These are phyloP conservation scores for Melastoma malabathricum DNA, from an alignment of 345 rosid genomes.

Conservation along the genomic window DNA sequence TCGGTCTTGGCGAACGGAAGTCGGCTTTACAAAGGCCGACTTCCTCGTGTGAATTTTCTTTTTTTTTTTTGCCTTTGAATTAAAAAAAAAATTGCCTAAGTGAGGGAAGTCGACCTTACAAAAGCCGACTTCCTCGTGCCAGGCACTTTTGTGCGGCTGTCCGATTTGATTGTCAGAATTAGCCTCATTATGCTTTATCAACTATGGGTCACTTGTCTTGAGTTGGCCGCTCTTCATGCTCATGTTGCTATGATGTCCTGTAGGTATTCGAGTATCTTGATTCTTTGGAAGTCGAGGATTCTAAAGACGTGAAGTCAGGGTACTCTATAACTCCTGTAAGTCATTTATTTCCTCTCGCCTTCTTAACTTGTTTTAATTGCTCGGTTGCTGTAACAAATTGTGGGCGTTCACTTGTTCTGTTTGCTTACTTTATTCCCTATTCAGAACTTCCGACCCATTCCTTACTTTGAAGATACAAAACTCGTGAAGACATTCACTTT, in stretches of 20 bases:
- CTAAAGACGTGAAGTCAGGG: constrained; percentile 83
- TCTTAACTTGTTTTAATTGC: not conserved
- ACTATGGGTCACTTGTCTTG: not conserved
- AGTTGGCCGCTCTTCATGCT: not conserved
- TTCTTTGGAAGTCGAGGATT: constrained; percentile 80
- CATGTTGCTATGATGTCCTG: constrained; percentile 1
- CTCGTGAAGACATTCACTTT: constrained; percentile 72
- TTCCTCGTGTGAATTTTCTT: no score
- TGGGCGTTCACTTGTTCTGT: not conserved
- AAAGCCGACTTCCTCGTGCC: no score
- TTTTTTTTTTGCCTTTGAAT: no score
- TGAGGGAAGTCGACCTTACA: no score
- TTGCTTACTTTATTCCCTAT: constrained; percentile 5
- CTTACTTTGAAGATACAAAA: constrained; percentile 67
- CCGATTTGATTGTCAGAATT: no score
- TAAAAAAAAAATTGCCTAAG: no score
- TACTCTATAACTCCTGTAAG: constrained; percentile 80
- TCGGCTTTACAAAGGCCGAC: no score
- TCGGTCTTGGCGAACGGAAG: no score
- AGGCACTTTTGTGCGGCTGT: no score
- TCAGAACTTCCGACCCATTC: constrained; percentile 72
- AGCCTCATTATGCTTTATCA: not conserved
- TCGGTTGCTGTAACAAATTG: not conserved
- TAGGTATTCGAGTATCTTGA: constrained; percentile 64
- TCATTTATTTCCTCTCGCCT: constrained; percentile 6